Percentiles rank a stretch among this genome's conserved stretches.
Evolutionary conservation across 495 filamentous ascomycete genomes (phyloP).

Genomic region (Parathielavia hyrcaniae): DNA sequence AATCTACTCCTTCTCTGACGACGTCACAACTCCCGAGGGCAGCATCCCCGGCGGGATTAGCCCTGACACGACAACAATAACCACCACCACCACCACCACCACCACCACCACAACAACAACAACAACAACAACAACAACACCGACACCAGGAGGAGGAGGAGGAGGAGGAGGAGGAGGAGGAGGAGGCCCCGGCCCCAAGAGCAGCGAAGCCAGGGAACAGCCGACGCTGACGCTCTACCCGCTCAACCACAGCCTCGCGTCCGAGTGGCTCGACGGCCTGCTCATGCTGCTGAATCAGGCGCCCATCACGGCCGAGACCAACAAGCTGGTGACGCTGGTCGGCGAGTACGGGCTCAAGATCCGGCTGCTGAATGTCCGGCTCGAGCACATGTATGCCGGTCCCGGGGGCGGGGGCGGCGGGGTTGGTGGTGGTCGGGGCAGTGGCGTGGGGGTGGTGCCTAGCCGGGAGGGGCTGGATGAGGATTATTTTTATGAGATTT

Average conservation of each 20-base stretch:
- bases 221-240: constrained; percentile 78
- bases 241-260: constrained; percentile 71
- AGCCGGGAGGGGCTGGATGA: constrained; percentile 58
- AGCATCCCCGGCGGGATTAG: not conserved
- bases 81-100: not conserved
- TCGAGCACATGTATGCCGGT: constrained; percentile 63
- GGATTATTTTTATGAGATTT: constrained; percentile 65
- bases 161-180: no score
- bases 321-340: constrained; percentile 76
- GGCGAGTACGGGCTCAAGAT: constrained; percentile 91
- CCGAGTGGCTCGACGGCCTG: constrained; percentile 94
- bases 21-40: constrained; percentile 4
- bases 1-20: constrained; percentile 64
- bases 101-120: not conserved
- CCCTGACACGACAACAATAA: not conserved
- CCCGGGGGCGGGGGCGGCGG: constrained; percentile 36
- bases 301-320: constrained; percentile 94
- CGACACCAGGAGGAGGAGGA: not conserved
- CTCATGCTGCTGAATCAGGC: constrained; percentile 93
- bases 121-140: not conserved
- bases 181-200: no score
- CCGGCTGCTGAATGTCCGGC: constrained; percentile 80
- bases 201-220: constrained; percentile 39
- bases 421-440: not conserved
- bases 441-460: constrained; percentile 45